Evolutionary conservation across 495 filamentous ascomycete species (phyloP).

Genomic region (Talaromyces ruber): DNA sequence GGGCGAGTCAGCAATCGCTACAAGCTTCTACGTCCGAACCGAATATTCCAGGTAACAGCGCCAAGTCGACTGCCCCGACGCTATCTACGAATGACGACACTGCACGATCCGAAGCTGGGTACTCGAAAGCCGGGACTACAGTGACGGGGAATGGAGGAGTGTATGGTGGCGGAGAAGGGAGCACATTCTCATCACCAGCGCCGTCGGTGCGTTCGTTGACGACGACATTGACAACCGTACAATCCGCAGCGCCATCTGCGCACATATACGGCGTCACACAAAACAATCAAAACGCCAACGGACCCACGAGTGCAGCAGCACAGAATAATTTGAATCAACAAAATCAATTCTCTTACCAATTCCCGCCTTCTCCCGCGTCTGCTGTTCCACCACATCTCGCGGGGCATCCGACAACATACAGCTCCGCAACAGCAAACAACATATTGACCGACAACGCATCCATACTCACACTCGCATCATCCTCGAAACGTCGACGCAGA

Average conservation of each 20-base stretch:
- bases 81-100: conserved; percentile 74
- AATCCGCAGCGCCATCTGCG: conserved; percentile 69
- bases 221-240: conserved; percentile 92
- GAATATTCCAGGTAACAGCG: conserved; percentile 32
- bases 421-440: conserved; percentile 82
- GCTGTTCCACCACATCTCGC: conserved; percentile 75
- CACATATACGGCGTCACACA: conserved; percentile 39
- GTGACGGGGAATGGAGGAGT: conserved; percentile 50
- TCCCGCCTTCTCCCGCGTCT: conserved; percentile 67
- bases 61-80: conserved; percentile 67
- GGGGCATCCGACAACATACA: conserved; percentile 75
- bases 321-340: conserved; percentile 41
- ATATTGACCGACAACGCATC: conserved; percentile 90
- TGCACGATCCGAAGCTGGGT: conserved; percentile 61
- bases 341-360: conserved; percentile 82
- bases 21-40: conserved; percentile 10
- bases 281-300: conserved; percentile 25
- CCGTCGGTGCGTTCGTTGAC: conserved; percentile 87
- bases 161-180: conserved; percentile 62
- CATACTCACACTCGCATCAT: conserved; percentile 92
- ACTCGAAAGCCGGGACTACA: conserved; percentile 71
- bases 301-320: conserved; percentile 32
- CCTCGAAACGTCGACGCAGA: conserved; percentile 79
- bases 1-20: conserved; percentile 11
- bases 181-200: conserved; percentile 89